Conservation (phyloP, 495 filamentous ascomycete genomes). For the Lasiosphaeria ovina region DNA sequence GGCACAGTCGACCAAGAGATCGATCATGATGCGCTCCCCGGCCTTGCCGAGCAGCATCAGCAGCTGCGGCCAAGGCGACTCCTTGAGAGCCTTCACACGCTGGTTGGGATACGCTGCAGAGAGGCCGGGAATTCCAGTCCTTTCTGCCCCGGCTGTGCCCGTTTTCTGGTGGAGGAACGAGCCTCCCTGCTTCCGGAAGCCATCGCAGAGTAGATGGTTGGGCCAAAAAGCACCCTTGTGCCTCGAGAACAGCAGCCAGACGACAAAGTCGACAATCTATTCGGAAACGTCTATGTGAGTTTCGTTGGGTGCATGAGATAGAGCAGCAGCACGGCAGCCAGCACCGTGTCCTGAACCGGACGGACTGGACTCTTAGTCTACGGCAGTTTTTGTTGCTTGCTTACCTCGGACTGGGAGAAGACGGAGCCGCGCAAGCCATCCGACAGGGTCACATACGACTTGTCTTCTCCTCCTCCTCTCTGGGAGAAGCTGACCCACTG, state of each 20-base stretch:
- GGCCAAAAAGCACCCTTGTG: slow-evolving; percentile 50
- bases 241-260: slow-evolving; percentile 70
- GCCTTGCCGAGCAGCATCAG: slow-evolving; percentile 68
- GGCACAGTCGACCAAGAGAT: slow-evolving; percentile 73
- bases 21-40: slow-evolving; percentile 80
- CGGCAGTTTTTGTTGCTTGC: slow-evolving; percentile 12
- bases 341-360: too few species aligned
- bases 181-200: slow-evolving; percentile 53
- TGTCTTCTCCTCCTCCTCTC: slow-evolving; percentile 50
- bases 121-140: slow-evolving; percentile 46
- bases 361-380: neutral
- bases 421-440: slow-evolving; percentile 41
- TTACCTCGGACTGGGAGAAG: slow-evolving; percentile 61
- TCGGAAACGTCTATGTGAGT: neutral
- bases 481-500: slow-evolving; percentile 71
- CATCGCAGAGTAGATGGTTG: slow-evolving; percentile 75
- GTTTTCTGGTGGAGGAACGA: slow-evolving; percentile 13
- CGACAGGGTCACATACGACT: slow-evolving; percentile 49
- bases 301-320: neutral
- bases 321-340: neutral
- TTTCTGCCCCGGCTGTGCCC: neutral
- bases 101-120: slow-evolving; percentile 61
- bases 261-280: slow-evolving; percentile 81
- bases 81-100: slow-evolving; percentile 68
- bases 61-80: slow-evolving; percentile 67